A percentile compares a stretch with the other conserved stretches of the same genome.
Conservation (phyloP, 2,329 filamentous ascomycete genomes). For the Knoxdaviesia proteae region DNA sequence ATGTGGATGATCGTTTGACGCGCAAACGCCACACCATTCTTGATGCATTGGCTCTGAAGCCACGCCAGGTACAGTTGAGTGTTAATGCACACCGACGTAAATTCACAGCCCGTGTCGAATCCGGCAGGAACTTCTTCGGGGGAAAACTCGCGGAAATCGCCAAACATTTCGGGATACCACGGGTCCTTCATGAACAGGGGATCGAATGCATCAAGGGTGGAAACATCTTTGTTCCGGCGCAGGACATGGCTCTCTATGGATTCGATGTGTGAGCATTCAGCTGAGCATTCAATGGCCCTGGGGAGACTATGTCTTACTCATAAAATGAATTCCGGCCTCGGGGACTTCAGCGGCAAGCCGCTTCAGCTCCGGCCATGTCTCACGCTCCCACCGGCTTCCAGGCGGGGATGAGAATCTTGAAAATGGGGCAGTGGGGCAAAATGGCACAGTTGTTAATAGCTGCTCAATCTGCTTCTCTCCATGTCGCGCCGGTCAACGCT, state of each 20-base stretch:
- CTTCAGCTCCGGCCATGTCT: slow-evolving; percentile 43
- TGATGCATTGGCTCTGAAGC: slow-evolving; percentile 61
- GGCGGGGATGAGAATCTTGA: slow-evolving; percentile 21
- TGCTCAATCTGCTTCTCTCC: too few relatives aligned
- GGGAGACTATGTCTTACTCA: slow-evolving; percentile 23
- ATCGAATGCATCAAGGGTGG: slow-evolving; percentile 15
- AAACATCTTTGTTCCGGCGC: slow-evolving; percentile 41
- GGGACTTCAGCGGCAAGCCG: slow-evolving; percentile 42
- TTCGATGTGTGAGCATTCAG: not conserved
- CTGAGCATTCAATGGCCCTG: not conserved
- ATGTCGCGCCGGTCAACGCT: too few relatives aligned
- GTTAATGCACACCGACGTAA: slow-evolving; percentile 82
- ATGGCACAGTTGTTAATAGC: too few relatives aligned
- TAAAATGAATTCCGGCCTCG: slow-evolving; percentile 64
- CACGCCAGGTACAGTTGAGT: slow-evolving; percentile 72
- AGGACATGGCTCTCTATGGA: slow-evolving; percentile 23
- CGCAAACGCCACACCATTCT: slow-evolving; percentile 47
- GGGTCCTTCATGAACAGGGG: slow-evolving; percentile 44
- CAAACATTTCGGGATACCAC: slow-evolving; percentile 54
- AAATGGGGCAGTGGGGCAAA: too few relatives aligned
- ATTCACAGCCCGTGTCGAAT: slow-evolving; percentile 51
- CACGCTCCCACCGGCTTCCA: slow-evolving; percentile 34
- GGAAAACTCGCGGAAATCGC: slow-evolving; percentile 45
- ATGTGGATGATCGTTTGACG: slow-evolving; percentile 49
- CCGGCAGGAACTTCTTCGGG: slow-evolving; percentile 37